Evolutionary conservation across 768 basidiomycete genomes (phyloP).

Genomic region (Boletus sensibilis): DNA sequence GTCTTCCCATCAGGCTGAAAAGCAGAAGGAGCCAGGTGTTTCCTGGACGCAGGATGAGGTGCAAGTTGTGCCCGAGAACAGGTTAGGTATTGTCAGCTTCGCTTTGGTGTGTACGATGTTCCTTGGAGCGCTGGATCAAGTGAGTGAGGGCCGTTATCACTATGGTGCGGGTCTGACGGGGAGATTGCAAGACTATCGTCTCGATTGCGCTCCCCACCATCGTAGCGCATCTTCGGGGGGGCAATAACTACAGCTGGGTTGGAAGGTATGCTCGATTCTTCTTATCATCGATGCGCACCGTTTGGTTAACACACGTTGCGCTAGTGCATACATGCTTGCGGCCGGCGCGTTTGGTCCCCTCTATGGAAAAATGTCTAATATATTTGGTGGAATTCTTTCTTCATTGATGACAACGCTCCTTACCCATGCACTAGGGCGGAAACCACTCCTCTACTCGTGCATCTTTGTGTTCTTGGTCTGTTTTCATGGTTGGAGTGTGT

Average conservation of each 20-base stretch:
- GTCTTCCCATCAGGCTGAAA: neutral
- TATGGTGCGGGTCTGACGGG: neutral
- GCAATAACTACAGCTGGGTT: conserved; percentile 67
- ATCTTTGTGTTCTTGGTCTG: conserved; percentile 66
- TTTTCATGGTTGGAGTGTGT: neutral
- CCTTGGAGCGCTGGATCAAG: conserved; percentile 55
- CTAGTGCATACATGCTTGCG: conserved; percentile 70
- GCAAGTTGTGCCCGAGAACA: conserved; percentile 45
- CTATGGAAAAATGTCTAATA: conserved; percentile 76
- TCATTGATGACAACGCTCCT: neutral
- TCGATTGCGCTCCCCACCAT: conserved; percentile 74
- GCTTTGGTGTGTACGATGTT: conserved; percentile 28
- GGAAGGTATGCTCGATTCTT: conserved; percentile 45
- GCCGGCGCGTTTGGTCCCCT: conserved; percentile 64
- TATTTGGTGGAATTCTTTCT: conserved; percentile 35
- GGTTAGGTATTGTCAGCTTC: conserved; percentile 22
- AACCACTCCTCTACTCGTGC: conserved; percentile 62
- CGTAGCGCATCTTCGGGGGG: conserved; percentile 59
- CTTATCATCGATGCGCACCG: conserved; percentile 1
- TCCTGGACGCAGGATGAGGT: conserved; percentile 53
- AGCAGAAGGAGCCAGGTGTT: conserved; percentile 34
- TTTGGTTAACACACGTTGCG: neutral
- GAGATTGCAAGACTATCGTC: conserved; percentile 50
- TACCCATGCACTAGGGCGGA: conserved; percentile 45
- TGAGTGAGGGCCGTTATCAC: conserved; percentile 17